These are phyloP conservation scores for Phlyctochytrium planicorne DNA, from an alignment of 192 early-diverging fungal genomes.

Conservation along the genomic window DNA sequence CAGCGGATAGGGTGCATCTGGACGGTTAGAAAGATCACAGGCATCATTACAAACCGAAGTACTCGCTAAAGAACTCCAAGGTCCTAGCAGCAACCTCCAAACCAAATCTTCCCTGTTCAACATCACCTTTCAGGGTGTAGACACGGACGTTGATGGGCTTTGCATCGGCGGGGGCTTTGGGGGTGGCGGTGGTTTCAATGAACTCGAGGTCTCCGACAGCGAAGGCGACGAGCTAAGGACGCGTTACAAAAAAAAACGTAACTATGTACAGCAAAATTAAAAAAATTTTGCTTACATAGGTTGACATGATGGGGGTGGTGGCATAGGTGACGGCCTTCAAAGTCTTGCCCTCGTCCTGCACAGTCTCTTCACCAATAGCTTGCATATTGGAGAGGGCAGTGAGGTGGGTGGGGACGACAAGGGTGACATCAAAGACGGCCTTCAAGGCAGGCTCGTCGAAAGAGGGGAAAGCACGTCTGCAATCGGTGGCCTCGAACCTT, in stretches of 20 bases:
- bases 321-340: constrained; percentile 84
- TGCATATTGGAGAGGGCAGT: constrained; percentile 94
- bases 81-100: constrained; percentile 72
- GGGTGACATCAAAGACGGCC: constrained; percentile 89
- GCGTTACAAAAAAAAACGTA: neutral
- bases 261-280: neutral
- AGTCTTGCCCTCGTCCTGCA: constrained; percentile 49
- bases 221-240: constrained; percentile 73
- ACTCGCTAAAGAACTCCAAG: constrained; percentile 83
- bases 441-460: constrained; percentile 97
- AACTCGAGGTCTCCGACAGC: constrained; percentile 91
- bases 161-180: constrained; percentile 55
- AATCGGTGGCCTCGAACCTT: constrained; percentile 86
- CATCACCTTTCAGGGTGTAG: constrained; percentile 79
- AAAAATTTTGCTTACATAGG: constrained; percentile 84
- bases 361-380: constrained; percentile 57
- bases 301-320: constrained; percentile 91
- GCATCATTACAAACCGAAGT: constrained; percentile 51
- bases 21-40: neutral
- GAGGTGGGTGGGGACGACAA: constrained; percentile 72
- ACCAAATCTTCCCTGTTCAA: constrained; percentile 80
- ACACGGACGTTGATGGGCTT: constrained; percentile 79
- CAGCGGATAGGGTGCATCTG: too few relatives aligned
- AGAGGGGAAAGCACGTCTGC: constrained; percentile 91
- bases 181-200: constrained; percentile 75